Evolutionary conservation across 345 rosid genomes (phyloP).

Genomic region (Turritis glabra): DNA sequence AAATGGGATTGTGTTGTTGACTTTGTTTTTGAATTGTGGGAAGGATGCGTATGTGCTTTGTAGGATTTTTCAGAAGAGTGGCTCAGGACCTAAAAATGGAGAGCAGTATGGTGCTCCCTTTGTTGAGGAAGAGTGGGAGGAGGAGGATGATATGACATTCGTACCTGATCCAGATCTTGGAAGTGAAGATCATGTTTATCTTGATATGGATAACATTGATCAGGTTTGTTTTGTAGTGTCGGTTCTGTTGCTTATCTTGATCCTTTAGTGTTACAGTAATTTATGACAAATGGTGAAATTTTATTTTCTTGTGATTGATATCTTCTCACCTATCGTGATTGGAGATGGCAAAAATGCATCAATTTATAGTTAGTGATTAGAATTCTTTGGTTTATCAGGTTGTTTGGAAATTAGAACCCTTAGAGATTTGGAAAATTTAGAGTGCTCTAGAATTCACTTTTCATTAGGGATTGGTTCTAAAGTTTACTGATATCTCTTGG

Average conservation of each 20-base stretch:
- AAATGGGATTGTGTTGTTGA: background rate
- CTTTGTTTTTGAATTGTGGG: constrained; percentile 23
- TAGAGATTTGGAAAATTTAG: background rate
- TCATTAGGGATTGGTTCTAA: background rate
- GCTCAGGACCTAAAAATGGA: constrained; percentile 95
- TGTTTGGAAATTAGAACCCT: background rate
- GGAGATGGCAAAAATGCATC: background rate
- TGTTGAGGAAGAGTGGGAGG: constrained; percentile 93
- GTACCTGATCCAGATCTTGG: constrained; percentile 52
- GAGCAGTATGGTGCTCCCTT: constrained; percentile 98
- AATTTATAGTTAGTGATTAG: background rate
- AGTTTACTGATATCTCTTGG: background rate
- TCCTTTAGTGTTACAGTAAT: background rate
- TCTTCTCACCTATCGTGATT: background rate
- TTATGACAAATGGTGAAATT: background rate
- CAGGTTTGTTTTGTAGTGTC: constrained; percentile 51
- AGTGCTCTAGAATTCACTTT: background rate
- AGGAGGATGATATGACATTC: constrained; percentile 44
- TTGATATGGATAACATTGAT: constrained; percentile 53
- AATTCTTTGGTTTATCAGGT: background rate
- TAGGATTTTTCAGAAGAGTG: constrained; percentile 94
- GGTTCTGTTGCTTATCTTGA: background rate
- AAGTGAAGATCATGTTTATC: constrained; percentile 47
- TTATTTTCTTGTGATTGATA: background rate
- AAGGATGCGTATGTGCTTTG: constrained; percentile 88